Evolutionary conservation across 176 grass and related monocot species (phyloP).

Genomic region (Coix lacrymajobi): DNA sequence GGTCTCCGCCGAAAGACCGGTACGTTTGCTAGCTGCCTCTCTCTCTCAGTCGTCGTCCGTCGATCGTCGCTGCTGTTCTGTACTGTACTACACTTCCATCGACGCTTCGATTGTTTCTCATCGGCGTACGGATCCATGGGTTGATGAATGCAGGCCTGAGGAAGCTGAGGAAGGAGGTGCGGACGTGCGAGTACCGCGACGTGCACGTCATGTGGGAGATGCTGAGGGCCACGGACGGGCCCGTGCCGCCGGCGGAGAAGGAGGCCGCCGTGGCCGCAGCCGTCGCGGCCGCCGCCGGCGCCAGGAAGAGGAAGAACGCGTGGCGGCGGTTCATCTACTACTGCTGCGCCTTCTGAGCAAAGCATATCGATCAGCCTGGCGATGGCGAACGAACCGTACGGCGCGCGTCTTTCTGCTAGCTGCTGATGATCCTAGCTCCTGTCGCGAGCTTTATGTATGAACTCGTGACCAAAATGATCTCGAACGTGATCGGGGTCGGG

Average conservation of each 20-base stretch:
- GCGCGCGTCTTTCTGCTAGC: neutral
- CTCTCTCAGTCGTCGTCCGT: neutral
- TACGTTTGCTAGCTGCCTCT: neutral
- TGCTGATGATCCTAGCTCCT: neutral
- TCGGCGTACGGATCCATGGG: neutral
- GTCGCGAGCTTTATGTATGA: neutral
- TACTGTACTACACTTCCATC: neutral
- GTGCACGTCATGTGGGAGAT: conserved; percentile 93
- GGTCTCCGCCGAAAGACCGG: conserved; percentile 48
- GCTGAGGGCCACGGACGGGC: conserved; percentile 48
- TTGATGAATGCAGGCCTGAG: conserved; percentile 41
- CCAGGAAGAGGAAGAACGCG: conserved; percentile 41
- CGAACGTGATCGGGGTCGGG: neutral
- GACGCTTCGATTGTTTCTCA: neutral
- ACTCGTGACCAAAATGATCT: neutral
- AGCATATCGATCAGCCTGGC: neutral
- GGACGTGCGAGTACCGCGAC: conserved; percentile 85
- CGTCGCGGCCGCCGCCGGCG: conserved; percentile 31
- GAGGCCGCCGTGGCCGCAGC: conserved; percentile 29
- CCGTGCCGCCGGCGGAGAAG: conserved; percentile 36
- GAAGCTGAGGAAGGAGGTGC: conserved; percentile 85
- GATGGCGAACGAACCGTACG: neutral
- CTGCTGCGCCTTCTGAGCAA: conserved; percentile 63
- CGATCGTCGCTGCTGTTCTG: neutral
- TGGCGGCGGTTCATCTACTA: conserved; percentile 49